Base-by-base conservation (phyloP, 805 yeast genomes). In the Brettanomyces sp. region DNA sequence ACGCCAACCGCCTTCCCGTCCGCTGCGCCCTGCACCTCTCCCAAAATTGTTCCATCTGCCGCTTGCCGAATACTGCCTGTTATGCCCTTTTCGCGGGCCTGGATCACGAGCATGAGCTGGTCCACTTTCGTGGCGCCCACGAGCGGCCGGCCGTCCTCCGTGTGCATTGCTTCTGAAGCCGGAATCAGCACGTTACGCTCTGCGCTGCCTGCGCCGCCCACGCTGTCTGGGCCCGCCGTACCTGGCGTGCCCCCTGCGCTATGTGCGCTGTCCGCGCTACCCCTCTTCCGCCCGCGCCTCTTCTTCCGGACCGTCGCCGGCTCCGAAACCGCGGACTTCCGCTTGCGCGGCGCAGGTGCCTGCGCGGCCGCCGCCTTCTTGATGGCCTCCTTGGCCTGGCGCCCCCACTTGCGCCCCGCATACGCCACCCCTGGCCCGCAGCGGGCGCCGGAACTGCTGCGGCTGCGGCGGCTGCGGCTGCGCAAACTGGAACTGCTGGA, bases 121-220 rank as follows among this genome's bases (percentile, higher is more conserved):
- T 90, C 98, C 25, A 90, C 86, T 58, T 85, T 85, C 0, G 96
- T 90, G 3, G 90, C 88, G 2, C 96, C 96, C 5, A 87, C 62
- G 22, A 82, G 65, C 3, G 89, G 87, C 44, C 85, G 66, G 1
- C 83, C 82, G 53, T 80, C 85, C 40, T 80, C 85, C 3, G 75
- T 57, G 41, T 68, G 69, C 21, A 67, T 65, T 41, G 70, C 63
- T 43, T 72, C 76, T 47, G 70, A 76, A 0, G 73, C 74, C 6
- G 78, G 67, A 18, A 74, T 39, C 9, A 42, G 39, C 8, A 33
- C 24, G 9, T 14, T 69, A 37, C 70, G 56, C 11, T 61, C 64
- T 3, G 49, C 49, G 18, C 25, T 32, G 4, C 36, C 5, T 6
- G 41, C 28, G 2, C 18, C 2, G 18, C 18, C 18, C n/a, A n/a